Percentiles rank a stretch among this genome's conserved stretches.
Conservation (phyloP, 2,329 filamentous ascomycete genomes). For the Trichoderma koningiopsis region DNA sequence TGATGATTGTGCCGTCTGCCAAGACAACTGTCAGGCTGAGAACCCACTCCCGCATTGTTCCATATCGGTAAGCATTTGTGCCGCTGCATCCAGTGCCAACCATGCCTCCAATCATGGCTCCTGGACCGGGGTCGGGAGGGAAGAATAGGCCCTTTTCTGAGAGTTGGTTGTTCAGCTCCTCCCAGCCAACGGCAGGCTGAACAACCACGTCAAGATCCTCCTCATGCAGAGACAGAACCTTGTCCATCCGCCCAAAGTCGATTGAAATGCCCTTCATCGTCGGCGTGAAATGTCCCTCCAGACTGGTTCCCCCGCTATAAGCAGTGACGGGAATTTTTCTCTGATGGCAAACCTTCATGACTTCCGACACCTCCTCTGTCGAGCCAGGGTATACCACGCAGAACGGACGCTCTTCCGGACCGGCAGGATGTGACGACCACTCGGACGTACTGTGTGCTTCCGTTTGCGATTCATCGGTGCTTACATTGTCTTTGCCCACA, state of each 20-base stretch:
- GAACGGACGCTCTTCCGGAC: constrained; percentile 57
- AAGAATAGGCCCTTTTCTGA: constrained; percentile 79
- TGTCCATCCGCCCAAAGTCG: constrained; percentile 84
- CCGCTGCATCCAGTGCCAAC: constrained; percentile 73
- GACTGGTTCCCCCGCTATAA: constrained; percentile 83
- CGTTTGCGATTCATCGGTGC: constrained; percentile 59
- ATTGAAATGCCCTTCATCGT: constrained; percentile 83
- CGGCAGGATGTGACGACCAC: constrained; percentile 62
- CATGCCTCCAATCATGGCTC: constrained; percentile 91
- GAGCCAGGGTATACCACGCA: constrained; percentile 74
- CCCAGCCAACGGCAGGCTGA: constrained; percentile 84
- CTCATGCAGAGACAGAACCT: constrained; percentile 75
- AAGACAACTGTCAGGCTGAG: constrained; percentile 83
- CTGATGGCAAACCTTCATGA: constrained; percentile 86
- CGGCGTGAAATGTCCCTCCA: constrained; percentile 86
- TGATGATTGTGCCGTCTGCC: constrained; percentile 86
- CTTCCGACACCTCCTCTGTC: constrained; percentile 80
- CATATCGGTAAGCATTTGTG: constrained; percentile 90
- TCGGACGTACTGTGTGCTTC: constrained; percentile 60
- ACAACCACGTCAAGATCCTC: constrained; percentile 76
- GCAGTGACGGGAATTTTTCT: constrained; percentile 82
- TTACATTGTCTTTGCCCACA: constrained; percentile 66
- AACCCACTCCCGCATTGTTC: constrained; percentile 95
- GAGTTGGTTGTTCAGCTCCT: constrained; percentile 78
- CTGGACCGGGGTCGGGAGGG: constrained; percentile 86